Evolutionary conservation across 2,329 filamentous ascomycete genomes (phyloP), one percentile per base, ranked within the genome.

Genomic region (Endothia cerciana): DNA sequence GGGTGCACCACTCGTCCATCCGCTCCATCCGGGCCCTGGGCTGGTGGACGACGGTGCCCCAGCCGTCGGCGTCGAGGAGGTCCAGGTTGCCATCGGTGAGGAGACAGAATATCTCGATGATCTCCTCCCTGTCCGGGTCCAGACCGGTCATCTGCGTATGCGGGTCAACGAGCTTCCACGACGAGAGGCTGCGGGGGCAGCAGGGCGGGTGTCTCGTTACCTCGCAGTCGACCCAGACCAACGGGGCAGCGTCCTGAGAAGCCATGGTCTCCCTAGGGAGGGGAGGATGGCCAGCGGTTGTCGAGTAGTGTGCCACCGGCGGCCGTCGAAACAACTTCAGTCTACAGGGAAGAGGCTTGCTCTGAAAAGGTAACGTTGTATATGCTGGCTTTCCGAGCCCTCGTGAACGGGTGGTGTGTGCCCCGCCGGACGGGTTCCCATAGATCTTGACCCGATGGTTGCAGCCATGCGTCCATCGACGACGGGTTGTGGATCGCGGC

Each of bases 101-200:
- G 78, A 96, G 90, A 80, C 94, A 97, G 77, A 91, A 94, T 65
- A 98, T 91, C 73, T 97, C 93, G 74, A 98, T 88, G 73, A 98
- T 95, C 64, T 89, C 89, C 74, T 98, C 94, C 40, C 82, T 87
- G 66, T 91, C 86, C 1, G 89, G 84, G 77, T 97, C 84, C 8
- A 97, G 85, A 28, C 93, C 93, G 40, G 93, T 98, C 95, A 99
- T 99, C 93, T 97, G 71, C n/a, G 55, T 57, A 28, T 53, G 43
- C 65, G 45, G 63, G 58, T 67, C 36, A 66, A 60, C 56, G 33
- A 51, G 68, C 53, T 10, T 25, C 22, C 61, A 47, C 51, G 49
- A 56, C 47, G 25, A 17, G 45, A 28, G 41, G 57, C 41, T 33
- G 49, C 38, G 38, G 41, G 41, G 40, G 45, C 40, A 6, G 45